Conservation (phyloP, 345 rosid genomes). For the Eucalyptus shirleyi region DNA sequence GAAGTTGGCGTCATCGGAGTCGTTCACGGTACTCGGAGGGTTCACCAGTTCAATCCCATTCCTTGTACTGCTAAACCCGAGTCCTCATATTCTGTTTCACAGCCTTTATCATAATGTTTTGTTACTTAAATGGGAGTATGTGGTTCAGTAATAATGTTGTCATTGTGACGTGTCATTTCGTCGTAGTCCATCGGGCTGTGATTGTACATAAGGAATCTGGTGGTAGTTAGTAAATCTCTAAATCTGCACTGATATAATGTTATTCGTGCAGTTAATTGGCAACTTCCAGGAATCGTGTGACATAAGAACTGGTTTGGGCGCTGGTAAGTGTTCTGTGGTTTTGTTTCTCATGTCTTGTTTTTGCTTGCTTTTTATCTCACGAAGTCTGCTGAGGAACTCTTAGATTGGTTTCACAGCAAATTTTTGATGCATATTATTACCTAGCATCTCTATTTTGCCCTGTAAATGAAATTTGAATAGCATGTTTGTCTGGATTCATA, state of each 20-base stretch:
- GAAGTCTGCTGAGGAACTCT: not conserved
- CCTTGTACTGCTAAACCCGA: slow-evolving; percentile 57
- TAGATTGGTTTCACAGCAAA: not conserved
- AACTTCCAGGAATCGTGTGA: slow-evolving; percentile 79
- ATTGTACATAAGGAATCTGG: not conserved
- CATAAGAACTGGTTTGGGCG: slow-evolving; percentile 82
- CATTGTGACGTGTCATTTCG: not conserved
- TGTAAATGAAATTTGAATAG: not conserved
- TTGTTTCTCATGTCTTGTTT: not conserved
- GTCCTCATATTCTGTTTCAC: not conserved
- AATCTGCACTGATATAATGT: not conserved
- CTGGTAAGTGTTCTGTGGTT: slow-evolving; percentile 32
- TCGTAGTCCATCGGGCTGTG: not conserved
- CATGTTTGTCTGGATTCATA: not conserved
- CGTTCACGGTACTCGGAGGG: slow-evolving; percentile 79
- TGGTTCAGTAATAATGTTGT: not conserved
- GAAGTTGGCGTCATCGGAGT: slow-evolving; percentile 69
- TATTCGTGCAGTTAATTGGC: slow-evolving; percentile 64
- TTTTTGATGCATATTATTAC: not conserved
- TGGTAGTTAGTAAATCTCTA: not conserved
- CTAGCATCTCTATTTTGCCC: not conserved
- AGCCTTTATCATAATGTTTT: not conserved
- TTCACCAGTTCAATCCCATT: slow-evolving; percentile 76
- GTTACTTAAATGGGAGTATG: not conserved
- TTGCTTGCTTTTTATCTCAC: not conserved